phyloP scores from a whole-genome alignment of 2,329 filamentous ascomycete genomes.

The Fusarium neocosmosporiellum region DNA sequence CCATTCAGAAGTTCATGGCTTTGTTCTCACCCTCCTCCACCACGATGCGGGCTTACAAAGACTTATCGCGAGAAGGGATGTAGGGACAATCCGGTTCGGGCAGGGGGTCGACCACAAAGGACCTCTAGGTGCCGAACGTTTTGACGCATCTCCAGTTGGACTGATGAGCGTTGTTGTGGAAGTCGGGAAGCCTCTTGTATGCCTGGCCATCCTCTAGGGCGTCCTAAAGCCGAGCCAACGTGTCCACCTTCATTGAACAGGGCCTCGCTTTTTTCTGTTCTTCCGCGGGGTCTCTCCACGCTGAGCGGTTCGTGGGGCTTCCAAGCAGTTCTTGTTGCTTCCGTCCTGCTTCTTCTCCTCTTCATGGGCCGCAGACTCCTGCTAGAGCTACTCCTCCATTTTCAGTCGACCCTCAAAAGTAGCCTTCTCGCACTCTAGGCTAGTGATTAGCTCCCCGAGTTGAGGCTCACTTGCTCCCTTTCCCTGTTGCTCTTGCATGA shows the following conservation, averaged over 20 bases:
- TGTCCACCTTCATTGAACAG: neutral
- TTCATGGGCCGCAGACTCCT: too few relatives aligned
- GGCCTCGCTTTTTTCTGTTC: neutral
- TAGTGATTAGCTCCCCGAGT: neutral
- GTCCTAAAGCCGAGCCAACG: neutral
- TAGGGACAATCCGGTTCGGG: too few relatives aligned
- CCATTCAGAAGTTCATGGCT: too few relatives aligned
- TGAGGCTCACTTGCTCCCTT: neutral
- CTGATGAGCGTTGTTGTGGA: neutral
- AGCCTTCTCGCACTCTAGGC: neutral
- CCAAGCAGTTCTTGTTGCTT: too few relatives aligned
- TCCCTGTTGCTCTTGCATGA: neutral
- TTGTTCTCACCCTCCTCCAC: too few relatives aligned
- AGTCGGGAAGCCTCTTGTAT: neutral
- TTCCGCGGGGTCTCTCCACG: neutral
- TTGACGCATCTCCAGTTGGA: neutral
- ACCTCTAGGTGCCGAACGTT: neutral
- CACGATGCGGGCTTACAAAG: too few relatives aligned
- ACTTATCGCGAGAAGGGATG: too few relatives aligned
- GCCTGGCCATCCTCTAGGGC: neutral
- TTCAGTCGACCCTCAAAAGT: too few relatives aligned
- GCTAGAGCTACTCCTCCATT: too few relatives aligned
- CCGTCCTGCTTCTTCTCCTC: too few relatives aligned
- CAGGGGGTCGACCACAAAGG: too few relatives aligned
- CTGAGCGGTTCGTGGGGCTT: neutral